Evolutionary conservation across 225 moss, liverwort and hornwort species (phyloP).

Genomic region (Ulota crispa): DNA sequence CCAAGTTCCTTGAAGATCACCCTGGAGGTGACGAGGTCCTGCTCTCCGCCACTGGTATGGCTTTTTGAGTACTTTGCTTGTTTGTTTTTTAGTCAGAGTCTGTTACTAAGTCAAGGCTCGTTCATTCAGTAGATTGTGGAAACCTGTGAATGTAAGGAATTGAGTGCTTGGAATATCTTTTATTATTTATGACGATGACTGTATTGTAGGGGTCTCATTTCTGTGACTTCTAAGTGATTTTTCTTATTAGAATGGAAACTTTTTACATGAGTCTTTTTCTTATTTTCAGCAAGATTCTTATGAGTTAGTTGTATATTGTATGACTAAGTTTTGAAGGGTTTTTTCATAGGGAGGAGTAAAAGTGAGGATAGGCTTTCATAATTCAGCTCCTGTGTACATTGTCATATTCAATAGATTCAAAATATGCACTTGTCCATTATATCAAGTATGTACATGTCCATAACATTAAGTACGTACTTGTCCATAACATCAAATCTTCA

Average conservation of each 20-base stretch:
- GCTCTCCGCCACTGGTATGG: slow-evolving; percentile 64
- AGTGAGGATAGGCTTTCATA: not conserved
- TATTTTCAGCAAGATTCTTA: not conserved
- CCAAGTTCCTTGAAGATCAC: slow-evolving; percentile 63
- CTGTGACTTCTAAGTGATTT: not conserved
- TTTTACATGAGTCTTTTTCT: not conserved
- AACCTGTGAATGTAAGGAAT: not conserved
- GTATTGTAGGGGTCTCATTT: not conserved
- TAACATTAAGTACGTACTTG: not conserved
- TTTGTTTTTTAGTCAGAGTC: not conserved
- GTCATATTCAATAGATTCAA: not conserved
- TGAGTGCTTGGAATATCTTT: not conserved
- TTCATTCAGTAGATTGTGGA: not conserved
- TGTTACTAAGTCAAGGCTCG: not conserved
- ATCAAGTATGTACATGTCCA: too few species aligned
- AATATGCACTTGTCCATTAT: not conserved
- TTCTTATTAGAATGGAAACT: not conserved
- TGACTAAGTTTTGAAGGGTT: not conserved
- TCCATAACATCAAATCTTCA: too few species aligned
- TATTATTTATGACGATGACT: not conserved
- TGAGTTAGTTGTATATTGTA: not conserved
- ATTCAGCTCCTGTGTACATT: not conserved
- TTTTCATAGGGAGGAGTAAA: not conserved
- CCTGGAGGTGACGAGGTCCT: slow-evolving; percentile 70
- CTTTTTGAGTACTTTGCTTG: not conserved